Percentiles rank a stretch among this genome's conserved stretches.
Evolutionary conservation across 179 eudicot genomes (phyloP).

Genomic region (Heliamphora pulchella): DNA sequence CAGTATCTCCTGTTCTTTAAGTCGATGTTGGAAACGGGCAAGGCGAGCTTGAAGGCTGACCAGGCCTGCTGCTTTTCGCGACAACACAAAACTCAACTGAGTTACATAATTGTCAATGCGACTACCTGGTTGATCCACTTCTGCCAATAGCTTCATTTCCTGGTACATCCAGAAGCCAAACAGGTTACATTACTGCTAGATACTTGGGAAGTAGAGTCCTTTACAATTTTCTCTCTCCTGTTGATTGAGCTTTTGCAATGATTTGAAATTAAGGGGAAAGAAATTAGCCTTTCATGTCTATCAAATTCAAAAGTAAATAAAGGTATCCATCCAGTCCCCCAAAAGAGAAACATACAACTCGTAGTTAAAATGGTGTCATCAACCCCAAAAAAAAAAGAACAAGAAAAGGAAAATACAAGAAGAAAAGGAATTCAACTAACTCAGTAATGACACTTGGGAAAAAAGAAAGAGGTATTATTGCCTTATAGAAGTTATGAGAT

Average conservation of each 20-base stretch:
- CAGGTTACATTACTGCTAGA: not conserved
- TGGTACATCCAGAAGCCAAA: conserved; percentile 25
- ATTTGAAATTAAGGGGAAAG: not conserved
- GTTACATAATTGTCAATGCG: conserved; percentile 87
- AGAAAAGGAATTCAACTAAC: not conserved
- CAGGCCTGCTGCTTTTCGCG: conserved; percentile 92
- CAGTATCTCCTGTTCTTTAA: conserved; percentile 93
- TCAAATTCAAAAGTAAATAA: not conserved
- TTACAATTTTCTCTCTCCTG: not conserved
- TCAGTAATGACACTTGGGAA: not conserved
- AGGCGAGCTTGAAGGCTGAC: conserved; percentile 98
- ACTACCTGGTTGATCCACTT: conserved; percentile 98
- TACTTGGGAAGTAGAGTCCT: not conserved
- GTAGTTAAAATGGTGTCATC: not conserved
- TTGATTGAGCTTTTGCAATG: not conserved
- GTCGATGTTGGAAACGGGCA: conserved; percentile 90
- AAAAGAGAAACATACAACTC: not conserved
- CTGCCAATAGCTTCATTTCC: conserved; percentile 99
- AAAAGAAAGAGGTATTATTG: too few relatives aligned
- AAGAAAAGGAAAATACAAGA: not conserved
- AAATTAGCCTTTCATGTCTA: not conserved
- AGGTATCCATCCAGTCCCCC: not conserved
- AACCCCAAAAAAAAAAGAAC: not conserved
- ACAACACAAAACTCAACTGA: conserved; percentile 86
- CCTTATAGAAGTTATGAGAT: too few relatives aligned